Evolutionary conservation across 345 rosid species (phyloP), one percentile per base, ranked within the genome.

Genomic region (Hirschfeldia incana): DNA sequence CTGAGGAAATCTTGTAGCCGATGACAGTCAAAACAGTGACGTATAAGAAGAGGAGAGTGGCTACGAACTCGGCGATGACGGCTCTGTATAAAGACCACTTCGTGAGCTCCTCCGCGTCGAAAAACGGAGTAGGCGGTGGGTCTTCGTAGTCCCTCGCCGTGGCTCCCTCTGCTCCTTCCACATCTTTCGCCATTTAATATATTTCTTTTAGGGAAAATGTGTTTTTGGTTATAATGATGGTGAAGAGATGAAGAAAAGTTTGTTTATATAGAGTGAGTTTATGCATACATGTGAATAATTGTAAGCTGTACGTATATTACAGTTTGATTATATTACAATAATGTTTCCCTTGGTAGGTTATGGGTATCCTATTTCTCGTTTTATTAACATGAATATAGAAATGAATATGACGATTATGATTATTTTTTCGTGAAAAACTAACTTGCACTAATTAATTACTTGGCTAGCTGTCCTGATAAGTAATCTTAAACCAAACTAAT

Each of bases 31-130:
- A 84, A 70, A 89, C 89, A 6, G 91, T 85, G 39, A 88, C 72
- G 67, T 89, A 89, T 11, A 89, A 75, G 65, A 89, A 89, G 76
- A 89, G 83, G 44, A 89, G 88, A 6, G 91, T 87, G 37, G 91
- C 93, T 30, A 87, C 76, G 55, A 89, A 89, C 84, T 89, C 93
- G 2, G 93, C 91, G 9, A 88, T 84, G 17, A 85, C 69, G 2
- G 90, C 91, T 80, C 93, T 81, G 66, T 89, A 87, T 5, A 88
- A 85, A 8, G 90, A 87, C 91, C 93, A 89, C 58, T 79, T 34
- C 0, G 63, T 75, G 15, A 89, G 69, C 85, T 89, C 91, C 73
- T 81, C 85, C 0, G 82, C 74, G 30, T 88, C 90, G 10, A 88
- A 69, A 64, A 89, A 69, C 0, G 93, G 85, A 2, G 87, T 87